Evolutionary conservation across 2,329 filamentous ascomycete species (phyloP).

Genomic region (Fusarium stilboides): DNA sequence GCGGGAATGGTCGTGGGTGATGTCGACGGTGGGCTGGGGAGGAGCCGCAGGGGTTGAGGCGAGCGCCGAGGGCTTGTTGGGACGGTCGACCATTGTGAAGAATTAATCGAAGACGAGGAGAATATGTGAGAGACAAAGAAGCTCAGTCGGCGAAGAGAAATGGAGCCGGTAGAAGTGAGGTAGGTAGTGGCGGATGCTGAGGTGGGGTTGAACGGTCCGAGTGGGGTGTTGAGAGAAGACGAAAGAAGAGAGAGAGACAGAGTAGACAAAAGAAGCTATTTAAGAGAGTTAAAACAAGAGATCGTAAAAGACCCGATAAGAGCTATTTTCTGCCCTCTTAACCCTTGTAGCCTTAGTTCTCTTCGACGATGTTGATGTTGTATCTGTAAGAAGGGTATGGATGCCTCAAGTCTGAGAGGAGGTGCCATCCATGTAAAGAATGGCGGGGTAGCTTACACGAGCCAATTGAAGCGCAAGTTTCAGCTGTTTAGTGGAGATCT

Average conservation of each 20-base stretch:
- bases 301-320: conserved; percentile 5
- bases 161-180: conserved; percentile 25
- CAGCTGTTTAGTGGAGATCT: conserved; percentile 30
- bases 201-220: conserved; percentile 43
- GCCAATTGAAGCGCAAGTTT: conserved; percentile 9
- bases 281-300: conserved; percentile 3
- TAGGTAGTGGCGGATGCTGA: conserved; percentile 28
- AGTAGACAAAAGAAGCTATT: conserved; percentile 13
- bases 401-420: conserved; percentile 33
- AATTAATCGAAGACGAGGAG: neutral
- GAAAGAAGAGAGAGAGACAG: neutral
- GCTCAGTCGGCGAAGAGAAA: conserved; percentile 20
- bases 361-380: conserved; percentile 16
- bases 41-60: conserved; percentile 81
- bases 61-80: conserved; percentile 85
- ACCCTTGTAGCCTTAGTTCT: conserved; percentile 12
- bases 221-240: conserved; percentile 28
- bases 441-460: conserved; percentile 41
- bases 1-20: conserved; percentile 78
- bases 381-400: conserved; percentile 17
- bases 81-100: conserved; percentile 80
- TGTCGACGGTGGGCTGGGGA: conserved; percentile 82
- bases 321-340: neutral
- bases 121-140: neutral
- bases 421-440: conserved; percentile 26